A percentile compares a stretch with the other conserved stretches of the same genome.
Evolutionary conservation across 1,284 basidiomycete genomes (phyloP).

Genomic region (Xanthoconium separans): DNA sequence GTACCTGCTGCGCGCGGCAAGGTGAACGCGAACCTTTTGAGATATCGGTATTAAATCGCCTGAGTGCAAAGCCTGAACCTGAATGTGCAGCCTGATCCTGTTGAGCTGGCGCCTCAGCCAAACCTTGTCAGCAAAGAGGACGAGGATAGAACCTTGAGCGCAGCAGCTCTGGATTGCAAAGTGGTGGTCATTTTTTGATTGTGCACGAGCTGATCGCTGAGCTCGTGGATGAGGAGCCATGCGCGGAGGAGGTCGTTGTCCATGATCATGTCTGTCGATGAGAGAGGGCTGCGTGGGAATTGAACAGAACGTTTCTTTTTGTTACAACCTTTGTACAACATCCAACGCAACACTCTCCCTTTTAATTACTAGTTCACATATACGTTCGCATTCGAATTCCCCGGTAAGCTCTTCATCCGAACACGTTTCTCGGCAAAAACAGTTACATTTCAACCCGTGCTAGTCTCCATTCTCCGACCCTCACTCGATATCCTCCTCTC

Average conservation of each 20-base stretch:
- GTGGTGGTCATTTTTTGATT: conserved; percentile 80
- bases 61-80: conserved; percentile 78
- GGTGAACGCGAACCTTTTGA: conserved; percentile 62
- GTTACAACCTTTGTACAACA: not conserved
- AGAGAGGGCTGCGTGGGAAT: conserved; percentile 19
- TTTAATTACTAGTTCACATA: no score
- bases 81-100: conserved; percentile 81
- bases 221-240: conserved; percentile 79
- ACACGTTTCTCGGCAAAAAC: conserved; percentile 34
- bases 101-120: conserved; percentile 4
- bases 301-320: not conserved
- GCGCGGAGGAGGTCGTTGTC: conserved; percentile 74
- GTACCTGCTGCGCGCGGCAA: not conserved
- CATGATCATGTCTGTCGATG: conserved; percentile 37
- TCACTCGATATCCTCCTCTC: conserved; percentile 14
- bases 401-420: conserved; percentile 8
- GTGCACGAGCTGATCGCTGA: conserved; percentile 82
- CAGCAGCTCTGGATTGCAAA: conserved; percentile 71
- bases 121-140: conserved; percentile 1
- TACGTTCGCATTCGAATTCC: no score
- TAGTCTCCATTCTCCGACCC: conserved; percentile 9
- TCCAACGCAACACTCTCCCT: conserved; percentile 29
- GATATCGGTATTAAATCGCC: conserved; percentile 93
- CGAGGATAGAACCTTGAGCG: conserved; percentile 74
- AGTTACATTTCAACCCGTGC: conserved; percentile 14